Conservation (phyloP, 345 rosid genomes). For the Salix exigua region DNA sequence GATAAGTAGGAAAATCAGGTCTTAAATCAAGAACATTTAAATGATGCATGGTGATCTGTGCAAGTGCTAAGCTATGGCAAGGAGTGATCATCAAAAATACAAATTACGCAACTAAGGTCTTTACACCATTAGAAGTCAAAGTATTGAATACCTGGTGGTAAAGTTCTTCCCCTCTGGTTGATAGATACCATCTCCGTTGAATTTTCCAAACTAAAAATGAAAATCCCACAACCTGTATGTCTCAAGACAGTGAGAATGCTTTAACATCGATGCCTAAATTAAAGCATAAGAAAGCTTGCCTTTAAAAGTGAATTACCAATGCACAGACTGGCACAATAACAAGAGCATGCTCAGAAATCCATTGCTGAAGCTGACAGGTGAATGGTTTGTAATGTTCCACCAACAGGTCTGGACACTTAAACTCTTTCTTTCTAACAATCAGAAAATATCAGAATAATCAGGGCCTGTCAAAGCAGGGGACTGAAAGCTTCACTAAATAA, state of each 20-base stretch:
- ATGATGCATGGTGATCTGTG: neutral
- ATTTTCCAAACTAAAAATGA: conserved; percentile 41
- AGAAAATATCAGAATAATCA: conserved; percentile 10
- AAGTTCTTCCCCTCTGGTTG: conserved; percentile 61
- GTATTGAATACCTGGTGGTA: conserved; percentile 55
- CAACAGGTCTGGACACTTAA: conserved; percentile 68
- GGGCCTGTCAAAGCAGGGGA: neutral
- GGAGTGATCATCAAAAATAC: neutral
- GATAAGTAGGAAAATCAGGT: neutral
- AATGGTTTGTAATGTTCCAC: conserved; percentile 61
- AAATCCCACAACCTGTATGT: conserved; percentile 61
- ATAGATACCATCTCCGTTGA: conserved; percentile 35
- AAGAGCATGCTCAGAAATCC: conserved; percentile 48
- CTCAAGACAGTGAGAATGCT: conserved; percentile 53
- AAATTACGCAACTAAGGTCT: neutral
- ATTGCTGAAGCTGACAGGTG: conserved; percentile 53
- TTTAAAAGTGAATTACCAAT: conserved; percentile 47
- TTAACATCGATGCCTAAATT: conserved; percentile 39
- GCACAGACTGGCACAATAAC: conserved; percentile 38
- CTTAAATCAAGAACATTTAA: neutral
- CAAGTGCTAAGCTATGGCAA: neutral
- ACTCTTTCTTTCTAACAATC: conserved; percentile 49
- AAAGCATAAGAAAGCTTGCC: conserved; percentile 30
- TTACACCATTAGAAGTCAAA: neutral
- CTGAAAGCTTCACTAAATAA: neutral